Conservation (phyloP, 371 early-diverging fungal species). For the Mucor lusitanicus region DNA sequence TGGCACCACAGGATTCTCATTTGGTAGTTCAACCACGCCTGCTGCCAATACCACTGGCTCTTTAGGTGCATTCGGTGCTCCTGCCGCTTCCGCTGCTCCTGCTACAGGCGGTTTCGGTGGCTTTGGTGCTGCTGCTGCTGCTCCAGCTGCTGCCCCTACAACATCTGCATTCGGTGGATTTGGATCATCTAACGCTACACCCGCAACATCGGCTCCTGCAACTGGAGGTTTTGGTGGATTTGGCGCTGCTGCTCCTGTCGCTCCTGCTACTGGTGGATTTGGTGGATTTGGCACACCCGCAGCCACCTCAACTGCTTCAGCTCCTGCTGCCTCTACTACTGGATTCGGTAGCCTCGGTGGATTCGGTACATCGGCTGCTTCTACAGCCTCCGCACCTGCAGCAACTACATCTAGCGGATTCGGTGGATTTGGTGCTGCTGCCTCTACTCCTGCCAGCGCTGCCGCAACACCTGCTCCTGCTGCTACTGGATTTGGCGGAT, state of each 20-base stretch:
- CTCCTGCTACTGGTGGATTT: conserved; percentile 22
- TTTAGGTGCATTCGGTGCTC: conserved; percentile 34
- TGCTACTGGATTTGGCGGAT: conserved; percentile 15
- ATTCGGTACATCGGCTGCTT: conserved; percentile 12
- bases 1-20: conserved; percentile 20
- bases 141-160: conserved; percentile 6
- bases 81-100: conserved; percentile 21
- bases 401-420: conserved; percentile 20
- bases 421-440: conserved; percentile 30
- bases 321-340: conserved; percentile 16
- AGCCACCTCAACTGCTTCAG: conserved; percentile 20
- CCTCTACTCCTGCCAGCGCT: conserved; percentile 21
- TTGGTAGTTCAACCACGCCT: conserved; percentile 24
- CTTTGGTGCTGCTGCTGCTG: conserved; percentile 10
- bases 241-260: neutral
- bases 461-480: conserved; percentile 14
- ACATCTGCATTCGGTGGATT: conserved; percentile 14
- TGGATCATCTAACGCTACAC: neutral
- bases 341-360: conserved; percentile 14
- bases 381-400: conserved; percentile 10
- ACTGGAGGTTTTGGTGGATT: conserved; percentile 12
- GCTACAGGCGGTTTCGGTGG: conserved; percentile 27
- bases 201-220: conserved; percentile 4
- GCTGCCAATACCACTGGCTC: conserved; percentile 13
- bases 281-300: conserved; percentile 26